A percentile compares a stretch with the other conserved stretches of the same genome.
phyloP scores from a whole-genome alignment of 805 yeast genomes.

The Starmera dryadoides region DNA sequence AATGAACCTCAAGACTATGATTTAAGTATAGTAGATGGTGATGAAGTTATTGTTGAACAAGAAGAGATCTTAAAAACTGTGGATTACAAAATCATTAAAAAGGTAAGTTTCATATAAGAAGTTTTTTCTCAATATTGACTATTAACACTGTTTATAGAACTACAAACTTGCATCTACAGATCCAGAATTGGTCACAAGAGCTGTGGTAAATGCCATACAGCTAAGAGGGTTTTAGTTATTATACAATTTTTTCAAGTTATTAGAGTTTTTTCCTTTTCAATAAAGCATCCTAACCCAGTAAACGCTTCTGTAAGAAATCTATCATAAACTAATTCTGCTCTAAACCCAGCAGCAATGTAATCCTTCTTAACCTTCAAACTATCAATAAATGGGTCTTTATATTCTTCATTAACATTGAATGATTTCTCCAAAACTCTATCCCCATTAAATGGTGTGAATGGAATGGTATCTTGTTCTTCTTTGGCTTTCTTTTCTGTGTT shows the following conservation, averaged over 20 bases:
- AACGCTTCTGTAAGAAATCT: conserved; percentile 84
- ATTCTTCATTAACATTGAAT: conserved; percentile 40
- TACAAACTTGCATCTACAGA: conserved; percentile 14
- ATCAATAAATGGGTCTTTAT: conserved; percentile 59
- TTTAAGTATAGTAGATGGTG: conserved; percentile 26
- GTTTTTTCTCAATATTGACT: background rate
- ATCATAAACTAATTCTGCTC: conserved; percentile 58
- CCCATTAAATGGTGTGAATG: conserved; percentile 93
- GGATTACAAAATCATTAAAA: conserved; percentile 27
- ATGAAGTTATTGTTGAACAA: conserved; percentile 25
- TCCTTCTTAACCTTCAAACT: conserved; percentile 49
- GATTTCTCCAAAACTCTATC: conserved; percentile 57
- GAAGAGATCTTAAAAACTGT: conserved; percentile 21
- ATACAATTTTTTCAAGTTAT: conserved; percentile 6
- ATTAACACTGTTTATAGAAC: conserved; percentile 2
- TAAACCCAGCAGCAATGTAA: conserved; percentile 82
- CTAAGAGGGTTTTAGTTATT: conserved; percentile 32
- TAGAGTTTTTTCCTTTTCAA: conserved; percentile 47
- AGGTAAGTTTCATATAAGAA: conserved; percentile 16
- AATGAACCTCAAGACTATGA: conserved; percentile 10
- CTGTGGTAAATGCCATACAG: conserved; percentile 40
- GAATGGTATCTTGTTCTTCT: conserved; percentile 34
- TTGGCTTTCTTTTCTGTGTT: conserved; percentile 26
- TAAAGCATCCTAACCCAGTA: conserved; percentile 78
- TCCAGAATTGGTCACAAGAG: conserved; percentile 25